Percentiles rank a stretch among this genome's conserved stretches.
These are phyloP conservation scores for Penicillium sp. DNA, from an alignment of 2,329 filamentous ascomycete genomes.

Conservation along the genomic window DNA sequence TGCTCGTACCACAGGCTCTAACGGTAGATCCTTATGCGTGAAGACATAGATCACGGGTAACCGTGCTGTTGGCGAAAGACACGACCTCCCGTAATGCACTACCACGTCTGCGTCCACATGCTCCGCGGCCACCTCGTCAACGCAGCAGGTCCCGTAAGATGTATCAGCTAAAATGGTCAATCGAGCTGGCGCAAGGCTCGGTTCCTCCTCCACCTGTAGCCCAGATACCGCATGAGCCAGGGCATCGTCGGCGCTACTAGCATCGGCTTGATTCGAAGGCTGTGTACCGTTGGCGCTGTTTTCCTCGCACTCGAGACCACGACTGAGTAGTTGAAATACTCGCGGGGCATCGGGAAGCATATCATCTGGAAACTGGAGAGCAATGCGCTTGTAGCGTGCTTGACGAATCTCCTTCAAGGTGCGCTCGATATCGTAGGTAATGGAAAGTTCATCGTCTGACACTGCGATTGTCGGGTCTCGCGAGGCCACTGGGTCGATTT, in stretches of 20 bases:
- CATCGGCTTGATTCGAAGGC: constrained; percentile 15
- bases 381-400: constrained; percentile 70
- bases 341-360: constrained; percentile 84
- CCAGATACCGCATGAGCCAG: constrained; percentile 29
- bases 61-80: constrained; percentile 81
- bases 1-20: constrained; percentile 54
- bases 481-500: constrained; percentile 44
- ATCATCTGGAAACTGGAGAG: constrained; percentile 90
- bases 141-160: constrained; percentile 94
- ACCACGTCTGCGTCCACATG: constrained; percentile 87
- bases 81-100: constrained; percentile 90
- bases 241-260: constrained; percentile 12
- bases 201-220: constrained; percentile 24
- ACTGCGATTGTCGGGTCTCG: constrained; percentile 35
- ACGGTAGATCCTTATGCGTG: constrained; percentile 67
- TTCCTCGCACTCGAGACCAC: constrained; percentile 44
- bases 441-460: constrained; percentile 65
- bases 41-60: constrained; percentile 89
- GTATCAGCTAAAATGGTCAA: constrained; percentile 91
- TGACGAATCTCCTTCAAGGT: constrained; percentile 72
- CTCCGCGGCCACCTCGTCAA: constrained; percentile 94
- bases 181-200: constrained; percentile 34
- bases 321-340: constrained; percentile 65
- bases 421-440: constrained; percentile 79
- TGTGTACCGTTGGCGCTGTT: constrained; percentile 15